Base-by-base conservation (phyloP, 2,329 filamentous ascomycete genomes). In the Scolecobasidium constrictum region DNA sequence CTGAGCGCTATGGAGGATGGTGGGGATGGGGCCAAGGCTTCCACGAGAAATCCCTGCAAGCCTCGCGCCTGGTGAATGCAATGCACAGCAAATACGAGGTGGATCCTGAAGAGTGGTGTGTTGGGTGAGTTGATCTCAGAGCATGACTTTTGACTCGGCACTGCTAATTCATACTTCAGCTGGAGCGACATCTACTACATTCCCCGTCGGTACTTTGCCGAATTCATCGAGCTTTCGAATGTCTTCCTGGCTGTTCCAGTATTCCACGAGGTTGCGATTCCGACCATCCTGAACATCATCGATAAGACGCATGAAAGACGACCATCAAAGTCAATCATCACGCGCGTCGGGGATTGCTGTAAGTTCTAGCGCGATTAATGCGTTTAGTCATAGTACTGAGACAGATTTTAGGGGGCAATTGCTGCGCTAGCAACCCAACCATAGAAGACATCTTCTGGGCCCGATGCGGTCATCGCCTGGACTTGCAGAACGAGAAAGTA, bases 171-270 rank as follows among this genome's bases (percentile, higher is more conserved):
- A 12, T 9, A 5, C 20, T 20, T 6, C 21, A 42, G 57, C 19
- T 60, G 57, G 57, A 52, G 50, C 4, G 58, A 60, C 35, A 57
- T 60, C 11, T 60, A 57, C 48, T 60, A 55, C 48, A 47, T 60
- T 22, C 58, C 58, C 4, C 51, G 55, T 19, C 53, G 52, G 22
- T 56, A 55, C 47, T 60, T 60, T 41, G 46, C 46, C 22, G 57
- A 60, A 45, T 60, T 47, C 22, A 54, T 59, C 26, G 47, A 50
- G 35, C 49, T 60, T 3, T 40, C 51, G 6, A 42, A 48, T n/a
- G 40, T 57, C 6, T 57, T 53, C 42, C 48, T 38, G 7, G 49
- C 47, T 23, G 46, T 47, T 16, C 43, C 47, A 3, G 45, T 52
- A 9, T 58, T 59, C 42, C 56, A 59, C 47, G 57, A 60, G 40